phyloP scores from a whole-genome alignment of 208 protist species.

The Acanthamoeba quina region DNA sequence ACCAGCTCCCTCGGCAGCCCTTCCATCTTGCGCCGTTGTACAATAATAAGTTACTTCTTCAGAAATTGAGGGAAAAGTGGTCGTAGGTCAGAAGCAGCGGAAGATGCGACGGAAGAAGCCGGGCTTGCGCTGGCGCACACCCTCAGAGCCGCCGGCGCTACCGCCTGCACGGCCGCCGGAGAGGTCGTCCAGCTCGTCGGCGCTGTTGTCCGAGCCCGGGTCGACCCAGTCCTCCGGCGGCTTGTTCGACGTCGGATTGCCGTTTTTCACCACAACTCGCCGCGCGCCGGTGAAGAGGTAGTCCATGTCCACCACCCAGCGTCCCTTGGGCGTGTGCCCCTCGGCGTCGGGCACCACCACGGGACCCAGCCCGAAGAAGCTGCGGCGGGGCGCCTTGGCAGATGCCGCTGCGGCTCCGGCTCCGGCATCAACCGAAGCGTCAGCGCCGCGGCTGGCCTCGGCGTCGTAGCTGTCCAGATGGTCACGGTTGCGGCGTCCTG shows the following conservation, averaged over 20 bases:
- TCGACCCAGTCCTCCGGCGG: conserved; percentile 5
- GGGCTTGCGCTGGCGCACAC: neutral
- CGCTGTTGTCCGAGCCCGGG: neutral
- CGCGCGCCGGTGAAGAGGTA: conserved; percentile 14
- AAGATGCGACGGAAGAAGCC: conserved; percentile 29
- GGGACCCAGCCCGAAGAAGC: conserved; percentile 21
- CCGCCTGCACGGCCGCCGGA: neutral
- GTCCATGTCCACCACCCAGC: conserved; percentile 30
- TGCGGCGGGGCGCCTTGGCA: neutral
- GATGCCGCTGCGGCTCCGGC: neutral
- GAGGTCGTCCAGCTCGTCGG: conserved; percentile 27
- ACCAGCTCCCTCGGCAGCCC: too few species aligned
- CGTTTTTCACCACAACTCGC: neutral
- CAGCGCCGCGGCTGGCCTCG: neutral
- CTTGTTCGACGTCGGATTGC: conserved; percentile 39
- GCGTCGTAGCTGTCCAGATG: neutral
- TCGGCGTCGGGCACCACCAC: neutral
- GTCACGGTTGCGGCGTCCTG: neutral
- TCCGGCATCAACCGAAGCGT: neutral
- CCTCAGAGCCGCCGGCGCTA: neutral
- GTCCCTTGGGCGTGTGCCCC: neutral
- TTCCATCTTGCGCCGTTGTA: too few species aligned
- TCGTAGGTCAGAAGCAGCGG: neutral
- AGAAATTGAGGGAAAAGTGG: too few species aligned
- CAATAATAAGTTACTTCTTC: too few species aligned